Percentiles rank a stretch among this genome's conserved stretches.
phyloP scores from a whole-genome alignment of 2,329 filamentous ascomycete species.

The Scortechinia acanthostroma region DNA sequence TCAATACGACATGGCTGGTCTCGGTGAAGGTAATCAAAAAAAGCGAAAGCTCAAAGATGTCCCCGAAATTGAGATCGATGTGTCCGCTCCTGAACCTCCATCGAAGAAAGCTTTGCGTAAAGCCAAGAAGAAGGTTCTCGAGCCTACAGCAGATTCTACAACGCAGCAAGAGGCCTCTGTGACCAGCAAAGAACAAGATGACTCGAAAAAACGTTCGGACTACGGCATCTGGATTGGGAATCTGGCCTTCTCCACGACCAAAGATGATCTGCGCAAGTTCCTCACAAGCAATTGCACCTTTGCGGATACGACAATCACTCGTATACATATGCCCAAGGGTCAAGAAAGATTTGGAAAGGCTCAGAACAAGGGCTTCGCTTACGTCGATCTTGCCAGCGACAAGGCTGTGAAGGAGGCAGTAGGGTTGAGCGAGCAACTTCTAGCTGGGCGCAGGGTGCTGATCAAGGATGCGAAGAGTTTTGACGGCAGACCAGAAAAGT shows the following conservation, averaged over 20 bases:
- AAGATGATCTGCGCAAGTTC: slow-evolving; percentile 45
- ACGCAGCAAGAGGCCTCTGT: slow-evolving; percentile 4
- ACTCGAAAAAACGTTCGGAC: slow-evolving; percentile 30
- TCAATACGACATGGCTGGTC: background rate
- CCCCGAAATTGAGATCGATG: slow-evolving; percentile 49
- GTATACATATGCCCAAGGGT: slow-evolving; percentile 46
- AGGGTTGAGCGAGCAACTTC: slow-evolving; percentile 45
- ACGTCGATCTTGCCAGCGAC: slow-evolving; percentile 51
- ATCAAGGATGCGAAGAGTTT: slow-evolving; percentile 61
- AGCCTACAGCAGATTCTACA: slow-evolving; percentile 3
- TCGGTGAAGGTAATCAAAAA: slow-evolving; percentile 18
- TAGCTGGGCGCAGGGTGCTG: slow-evolving; percentile 47
- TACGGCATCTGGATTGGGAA: slow-evolving; percentile 63
- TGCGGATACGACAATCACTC: slow-evolving; percentile 39
- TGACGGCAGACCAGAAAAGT: slow-evolving; percentile 47
- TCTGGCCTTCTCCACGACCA: slow-evolving; percentile 47
- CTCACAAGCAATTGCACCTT: slow-evolving; percentile 32
- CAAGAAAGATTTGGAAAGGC: slow-evolving; percentile 31
- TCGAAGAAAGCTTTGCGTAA: slow-evolving; percentile 59
- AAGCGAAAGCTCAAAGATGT: slow-evolving; percentile 37
- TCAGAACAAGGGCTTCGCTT: slow-evolving; percentile 60
- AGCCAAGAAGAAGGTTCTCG: slow-evolving; percentile 38
- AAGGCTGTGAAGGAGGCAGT: slow-evolving; percentile 43
- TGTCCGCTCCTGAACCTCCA: slow-evolving; percentile 52
- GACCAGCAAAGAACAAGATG: slow-evolving; percentile 6